Conservation (phyloP, 495 filamentous ascomycete genomes). For the Usnea hakonensis region DNA sequence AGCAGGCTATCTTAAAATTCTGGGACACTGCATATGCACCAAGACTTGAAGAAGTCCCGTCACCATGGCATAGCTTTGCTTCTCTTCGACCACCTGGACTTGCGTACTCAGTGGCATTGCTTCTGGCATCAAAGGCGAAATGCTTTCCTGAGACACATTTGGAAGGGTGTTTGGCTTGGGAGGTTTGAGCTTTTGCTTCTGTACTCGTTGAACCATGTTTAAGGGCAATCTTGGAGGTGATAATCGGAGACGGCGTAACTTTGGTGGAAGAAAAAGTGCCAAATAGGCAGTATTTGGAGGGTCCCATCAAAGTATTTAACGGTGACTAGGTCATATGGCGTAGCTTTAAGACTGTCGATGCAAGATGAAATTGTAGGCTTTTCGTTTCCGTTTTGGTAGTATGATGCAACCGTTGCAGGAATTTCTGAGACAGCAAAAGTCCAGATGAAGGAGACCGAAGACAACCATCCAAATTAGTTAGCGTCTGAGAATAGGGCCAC, state of each 20-base stretch:
- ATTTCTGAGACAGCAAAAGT: neutral
- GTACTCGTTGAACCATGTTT: neutral
- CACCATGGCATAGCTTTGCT: conserved; percentile 5
- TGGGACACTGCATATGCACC: neutral
- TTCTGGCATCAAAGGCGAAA: neutral
- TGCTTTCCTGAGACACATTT: neutral
- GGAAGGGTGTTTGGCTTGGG: neutral
- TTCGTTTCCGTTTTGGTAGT: neutral
- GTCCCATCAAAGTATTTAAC: neutral
- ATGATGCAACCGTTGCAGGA: neutral
- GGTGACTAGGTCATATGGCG: neutral
- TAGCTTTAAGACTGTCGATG: neutral
- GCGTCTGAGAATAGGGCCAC: neutral
- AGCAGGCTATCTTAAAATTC: neutral
- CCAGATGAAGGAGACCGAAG: neutral
- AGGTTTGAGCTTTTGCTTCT: neutral
- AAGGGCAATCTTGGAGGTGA: neutral
- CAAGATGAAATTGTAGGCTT: neutral
- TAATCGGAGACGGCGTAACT: neutral
- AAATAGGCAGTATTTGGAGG: neutral
- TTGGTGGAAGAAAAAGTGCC: neutral
- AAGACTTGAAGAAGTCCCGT: neutral
- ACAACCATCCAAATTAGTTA: neutral
- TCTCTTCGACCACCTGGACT: neutral
- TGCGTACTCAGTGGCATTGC: neutral